Percentiles rank a stretch among this genome's conserved stretches.
Evolutionary conservation across 2,329 filamentous ascomycete species (phyloP).

Genomic region (Scedosporium boydii): DNA sequence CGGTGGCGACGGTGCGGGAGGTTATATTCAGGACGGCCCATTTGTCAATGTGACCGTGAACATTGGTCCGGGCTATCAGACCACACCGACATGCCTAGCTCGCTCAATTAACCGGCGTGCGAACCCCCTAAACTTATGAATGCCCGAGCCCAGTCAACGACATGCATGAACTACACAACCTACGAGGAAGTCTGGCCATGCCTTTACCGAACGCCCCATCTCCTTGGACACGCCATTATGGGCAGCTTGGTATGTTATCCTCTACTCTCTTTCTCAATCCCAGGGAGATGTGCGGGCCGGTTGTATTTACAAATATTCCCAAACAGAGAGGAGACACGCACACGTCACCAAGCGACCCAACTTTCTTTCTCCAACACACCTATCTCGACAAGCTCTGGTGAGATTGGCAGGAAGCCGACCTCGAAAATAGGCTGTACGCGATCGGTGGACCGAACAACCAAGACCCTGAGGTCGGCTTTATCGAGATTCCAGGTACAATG

Average conservation of each 20-base stretch:
- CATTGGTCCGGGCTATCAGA: neutral
- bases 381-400: conserved; percentile 17
- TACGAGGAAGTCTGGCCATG: conserved; percentile 14
- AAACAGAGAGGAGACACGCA: conserved; percentile 9
- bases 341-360: conserved; percentile 19
- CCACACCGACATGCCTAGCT: neutral
- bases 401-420: conserved; percentile 14
- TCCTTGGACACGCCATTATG: too few species aligned
- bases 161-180: neutral
- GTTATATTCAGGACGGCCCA: neutral
- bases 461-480: too few species aligned
- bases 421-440: neutral
- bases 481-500: too few species aligned
- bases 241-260: too few species aligned
- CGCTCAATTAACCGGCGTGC: neutral
- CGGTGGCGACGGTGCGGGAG: neutral
- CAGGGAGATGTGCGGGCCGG: conserved; percentile 6
- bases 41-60: neutral
- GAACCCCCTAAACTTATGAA: neutral
- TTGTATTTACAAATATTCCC: conserved; percentile 8
- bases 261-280: conserved; percentile 8
- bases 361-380: conserved; percentile 17
- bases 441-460: too few species aligned
- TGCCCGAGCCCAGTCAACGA: neutral
- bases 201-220: neutral